Percentiles rank a stretch among this genome's conserved stretches.
Conservation (phyloP, 2,329 filamentous ascomycete genomes). For the Clonostachys rosea region DNA sequence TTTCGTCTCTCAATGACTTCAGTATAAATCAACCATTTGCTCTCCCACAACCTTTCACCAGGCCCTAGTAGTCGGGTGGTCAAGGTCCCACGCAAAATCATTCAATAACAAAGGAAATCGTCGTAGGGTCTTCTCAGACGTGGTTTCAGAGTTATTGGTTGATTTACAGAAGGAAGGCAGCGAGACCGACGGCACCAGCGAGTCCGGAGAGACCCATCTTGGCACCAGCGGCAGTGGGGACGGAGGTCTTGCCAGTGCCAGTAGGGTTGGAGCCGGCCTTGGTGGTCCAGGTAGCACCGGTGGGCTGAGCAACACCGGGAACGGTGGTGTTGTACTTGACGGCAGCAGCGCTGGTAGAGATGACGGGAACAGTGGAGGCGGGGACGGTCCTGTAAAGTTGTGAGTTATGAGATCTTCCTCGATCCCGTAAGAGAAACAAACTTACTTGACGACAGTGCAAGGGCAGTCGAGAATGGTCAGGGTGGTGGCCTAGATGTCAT, state of each 20-base stretch:
- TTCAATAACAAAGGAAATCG: slow-evolving; percentile 30
- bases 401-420: too few species aligned
- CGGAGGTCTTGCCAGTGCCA: too few species aligned
- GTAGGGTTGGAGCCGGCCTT: too few species aligned
- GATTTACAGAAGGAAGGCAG: slow-evolving; percentile 55
- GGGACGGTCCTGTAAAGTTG: too few species aligned
- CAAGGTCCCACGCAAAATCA: slow-evolving; percentile 32
- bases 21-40: not conserved
- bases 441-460: slow-evolving; percentile 55
- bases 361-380: slow-evolving; percentile 19
- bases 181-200: slow-evolving; percentile 55
- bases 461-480: slow-evolving; percentile 70
- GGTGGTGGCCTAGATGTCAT: slow-evolving; percentile 48
- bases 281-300: slow-evolving; percentile 18
- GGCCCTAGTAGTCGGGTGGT: slow-evolving; percentile 12
- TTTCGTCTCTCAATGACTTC: too few species aligned
- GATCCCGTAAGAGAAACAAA: too few species aligned
- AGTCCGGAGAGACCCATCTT: slow-evolving; percentile 53
- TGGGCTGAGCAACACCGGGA: slow-evolving; percentile 17
- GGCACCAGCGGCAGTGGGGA: slow-evolving; percentile 51
- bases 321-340: slow-evolving; percentile 11
- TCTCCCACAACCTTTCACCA: slow-evolving; percentile 16
- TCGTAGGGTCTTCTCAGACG: slow-evolving; percentile 21
- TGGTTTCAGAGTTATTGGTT: slow-evolving; percentile 22
- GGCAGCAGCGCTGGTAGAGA: slow-evolving; percentile 9